Percentiles rank a stretch among this genome's conserved stretches.
phyloP scores from a whole-genome alignment of 805 yeast genomes.

The Teunomyces panamensis region DNA sequence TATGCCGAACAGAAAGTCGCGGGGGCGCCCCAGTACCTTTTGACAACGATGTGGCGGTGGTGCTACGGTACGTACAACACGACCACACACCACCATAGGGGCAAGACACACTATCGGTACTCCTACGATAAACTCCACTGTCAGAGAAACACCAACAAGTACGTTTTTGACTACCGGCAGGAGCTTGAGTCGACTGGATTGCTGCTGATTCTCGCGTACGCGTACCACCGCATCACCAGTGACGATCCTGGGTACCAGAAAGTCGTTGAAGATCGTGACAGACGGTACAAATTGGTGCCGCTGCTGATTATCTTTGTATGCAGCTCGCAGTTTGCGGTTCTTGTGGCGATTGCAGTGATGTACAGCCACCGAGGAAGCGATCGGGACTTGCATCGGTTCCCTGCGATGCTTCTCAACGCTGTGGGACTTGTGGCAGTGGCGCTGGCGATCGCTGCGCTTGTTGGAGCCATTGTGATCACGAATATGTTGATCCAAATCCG shows the following conservation, averaged over 20 bases:
- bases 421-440: slow-evolving; percentile 36
- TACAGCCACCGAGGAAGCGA: slow-evolving; percentile 36
- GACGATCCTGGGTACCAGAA: slow-evolving; percentile 11
- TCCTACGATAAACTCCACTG: slow-evolving; percentile 21
- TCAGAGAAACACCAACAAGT: slow-evolving; percentile 10
- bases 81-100: slow-evolving; percentile 9
- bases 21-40: slow-evolving; percentile 47
- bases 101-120: slow-evolving; percentile 11
- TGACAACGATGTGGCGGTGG: slow-evolving; percentile 41
- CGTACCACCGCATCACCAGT: slow-evolving; percentile 26
- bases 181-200: slow-evolving; percentile 41
- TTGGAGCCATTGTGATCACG: slow-evolving; percentile 30
- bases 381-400: slow-evolving; percentile 29
- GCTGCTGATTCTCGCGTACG: slow-evolving; percentile 46
- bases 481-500: slow-evolving; percentile 21
- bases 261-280: slow-evolving; percentile 13
- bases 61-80: slow-evolving; percentile 42
- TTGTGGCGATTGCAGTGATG: slow-evolving; percentile 28
- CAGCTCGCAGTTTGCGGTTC: slow-evolving; percentile 26
- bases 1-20: slow-evolving; percentile 47
- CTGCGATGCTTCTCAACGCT: slow-evolving; percentile 31
- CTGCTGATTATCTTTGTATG: slow-evolving; percentile 26
- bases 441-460: slow-evolving; percentile 25
- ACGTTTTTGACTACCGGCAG: slow-evolving; percentile 44
- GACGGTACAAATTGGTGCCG: slow-evolving; percentile 19